phyloP scores from a whole-genome alignment of 805 yeast species.

The Sugiyamaella mastotermitis region DNA sequence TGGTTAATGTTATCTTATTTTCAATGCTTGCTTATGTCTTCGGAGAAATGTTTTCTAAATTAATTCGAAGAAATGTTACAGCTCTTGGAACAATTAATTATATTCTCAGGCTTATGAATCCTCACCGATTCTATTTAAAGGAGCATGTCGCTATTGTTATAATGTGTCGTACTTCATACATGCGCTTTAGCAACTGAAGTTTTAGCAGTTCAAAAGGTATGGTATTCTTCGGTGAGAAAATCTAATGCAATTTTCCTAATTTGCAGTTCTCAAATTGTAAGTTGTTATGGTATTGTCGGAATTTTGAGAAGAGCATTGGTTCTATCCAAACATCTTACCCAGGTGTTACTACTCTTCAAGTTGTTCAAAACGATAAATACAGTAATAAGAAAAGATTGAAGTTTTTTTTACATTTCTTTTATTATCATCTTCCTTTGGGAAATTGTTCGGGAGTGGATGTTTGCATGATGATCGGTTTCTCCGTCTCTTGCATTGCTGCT shows the following conservation, averaged over 20 bases:
- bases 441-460: conserved; percentile 31
- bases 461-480: conserved; percentile 28
- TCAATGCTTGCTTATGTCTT: conserved; percentile 30
- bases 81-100: conserved; percentile 16
- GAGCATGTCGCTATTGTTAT: conserved; percentile 40
- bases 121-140: conserved; percentile 41
- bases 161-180: conserved; percentile 32
- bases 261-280: conserved; percentile 49
- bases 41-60: conserved; percentile 27
- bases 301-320: conserved; percentile 52
- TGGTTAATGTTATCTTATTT: conserved; percentile 31
- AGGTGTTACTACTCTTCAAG: conserved; percentile 49
- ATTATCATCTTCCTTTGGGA: conserved; percentile 26
- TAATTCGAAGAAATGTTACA: conserved; percentile 23
- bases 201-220: conserved; percentile 30
- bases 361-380: conserved; percentile 32
- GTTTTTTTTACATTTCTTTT: conserved; percentile 19
- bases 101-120: conserved; percentile 28
- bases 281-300: conserved; percentile 65
- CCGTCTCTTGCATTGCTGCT: conserved; percentile 28
- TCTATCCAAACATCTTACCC: conserved; percentile 64
- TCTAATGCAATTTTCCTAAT: conserved; percentile 28
- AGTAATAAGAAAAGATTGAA: conserved; percentile 22
- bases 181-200: conserved; percentile 42
- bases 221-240: conserved; percentile 29